Evolutionary conservation across 2,329 filamentous ascomycete genomes (phyloP), one percentile per base, ranked within the genome.

Genomic region (Paraconiothyrium brasiliense): DNA sequence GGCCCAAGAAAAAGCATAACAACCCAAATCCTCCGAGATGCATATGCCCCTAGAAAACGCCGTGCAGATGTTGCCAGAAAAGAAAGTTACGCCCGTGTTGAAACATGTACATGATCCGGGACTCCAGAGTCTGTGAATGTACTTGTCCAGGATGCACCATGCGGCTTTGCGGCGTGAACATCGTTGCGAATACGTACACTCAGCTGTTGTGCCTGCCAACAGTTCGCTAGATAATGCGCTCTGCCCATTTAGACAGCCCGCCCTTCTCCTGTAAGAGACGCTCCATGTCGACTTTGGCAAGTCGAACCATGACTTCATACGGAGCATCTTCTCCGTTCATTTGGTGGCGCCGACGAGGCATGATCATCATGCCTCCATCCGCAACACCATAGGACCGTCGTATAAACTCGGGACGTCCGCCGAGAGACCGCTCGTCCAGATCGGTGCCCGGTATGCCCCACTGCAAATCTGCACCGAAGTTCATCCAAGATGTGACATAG

Each of bases 361-460:
- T 67, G 59, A 78, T 75, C 46, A 76, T 75, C 60, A 77, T 76
- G 35, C 74, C 75, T 39, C 75, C 75, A 60, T 78, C 75, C 10
- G 69, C 65, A 16, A 69, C 68, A 24, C 65, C 67, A 57, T 76
- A 72, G 27, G 71, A 66, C 59, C 71, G 67, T 60, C 75, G 68
- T 54, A 78, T 75, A 60, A 71, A 77, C 39, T 75, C 74, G n/a
- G 75, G 73, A 46, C 71, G 68, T 27, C 73, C 73, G 14, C 66
- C 68, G 9, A 75, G 68, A 27, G 69, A 70, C 16, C 63, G 47
- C 32, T 61, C 57, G 39, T 57, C 56, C 49, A 71, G 49, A 55
- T 74, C 70, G 10, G 75, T 76, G 14, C 75, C 75, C 32, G 75
- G 75, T 58, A 78, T 77, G 55, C 68, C 66, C 75, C 75, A 78